Conservation (phyloP, 2,329 filamentous ascomycete species). For the Fragosphaeria purpurea region DNA sequence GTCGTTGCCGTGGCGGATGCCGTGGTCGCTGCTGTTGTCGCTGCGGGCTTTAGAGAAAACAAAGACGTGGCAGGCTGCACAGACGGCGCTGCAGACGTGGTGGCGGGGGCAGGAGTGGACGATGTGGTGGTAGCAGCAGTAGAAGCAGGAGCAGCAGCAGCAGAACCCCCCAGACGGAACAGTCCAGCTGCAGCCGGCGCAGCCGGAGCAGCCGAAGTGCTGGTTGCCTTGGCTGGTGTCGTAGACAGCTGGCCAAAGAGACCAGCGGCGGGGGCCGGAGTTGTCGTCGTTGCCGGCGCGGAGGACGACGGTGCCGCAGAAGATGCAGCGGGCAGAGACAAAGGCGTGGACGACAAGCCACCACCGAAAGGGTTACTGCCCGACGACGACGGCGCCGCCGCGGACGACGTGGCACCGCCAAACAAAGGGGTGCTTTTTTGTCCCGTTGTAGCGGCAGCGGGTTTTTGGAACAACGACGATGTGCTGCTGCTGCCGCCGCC, state of each 20-base stretch:
- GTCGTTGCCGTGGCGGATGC: neutral
- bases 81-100: neutral
- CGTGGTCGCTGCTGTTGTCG: neutral
- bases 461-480: slow-evolving; percentile 4
- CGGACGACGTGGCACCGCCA: too few relatives aligned
- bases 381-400: too few relatives aligned
- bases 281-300: neutral
- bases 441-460: slow-evolving; percentile 1
- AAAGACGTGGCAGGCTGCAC: too few relatives aligned
- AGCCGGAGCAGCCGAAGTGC: slow-evolving; percentile 14
- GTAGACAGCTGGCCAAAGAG: neutral
- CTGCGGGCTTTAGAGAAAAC: neutral
- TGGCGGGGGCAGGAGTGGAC: neutral
- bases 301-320: neutral
- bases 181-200: slow-evolving; percentile 14
- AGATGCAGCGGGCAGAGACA: too few relatives aligned
- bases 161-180: slow-evolving; percentile 6
- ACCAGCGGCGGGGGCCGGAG: neutral
- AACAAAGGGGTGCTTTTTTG: too few relatives aligned
- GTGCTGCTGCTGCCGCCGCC: neutral
- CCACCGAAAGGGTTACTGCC: too few relatives aligned
- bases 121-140: slow-evolving; percentile 5
- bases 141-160: slow-evolving; percentile 12
- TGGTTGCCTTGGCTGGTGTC: neutral
- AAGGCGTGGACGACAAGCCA: too few relatives aligned